phyloP scores from a whole-genome alignment of 257 asterid species.

The Thymus quinquecostatus region DNA sequence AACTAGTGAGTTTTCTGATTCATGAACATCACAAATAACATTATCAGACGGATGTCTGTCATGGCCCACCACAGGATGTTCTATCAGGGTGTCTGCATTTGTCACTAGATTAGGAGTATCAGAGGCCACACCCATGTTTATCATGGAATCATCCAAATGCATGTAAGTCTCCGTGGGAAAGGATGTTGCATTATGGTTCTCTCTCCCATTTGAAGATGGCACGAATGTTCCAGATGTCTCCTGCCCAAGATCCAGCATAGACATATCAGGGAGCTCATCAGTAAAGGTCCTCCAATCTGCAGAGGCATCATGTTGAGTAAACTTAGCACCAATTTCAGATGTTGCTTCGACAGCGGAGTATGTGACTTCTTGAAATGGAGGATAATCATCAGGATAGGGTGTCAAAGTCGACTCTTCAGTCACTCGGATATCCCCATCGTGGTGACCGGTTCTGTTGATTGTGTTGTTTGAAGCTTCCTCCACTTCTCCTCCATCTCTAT shows the following conservation, averaged over 20 bases:
- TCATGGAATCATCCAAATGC: constrained; percentile 42
- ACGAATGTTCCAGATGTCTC: constrained; percentile 48
- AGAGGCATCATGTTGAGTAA: constrained; percentile 48
- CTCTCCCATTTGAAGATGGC: constrained; percentile 46
- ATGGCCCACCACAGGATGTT: constrained; percentile 44
- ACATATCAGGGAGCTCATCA: constrained; percentile 53
- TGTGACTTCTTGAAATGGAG: constrained; percentile 44
- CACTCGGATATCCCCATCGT: constrained; percentile 38
- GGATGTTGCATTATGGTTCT: constrained; percentile 37
- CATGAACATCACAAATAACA: constrained; percentile 40
- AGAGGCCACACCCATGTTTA: constrained; percentile 47
- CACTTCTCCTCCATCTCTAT: constrained; percentile 52
- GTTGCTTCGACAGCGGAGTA: constrained; percentile 42
- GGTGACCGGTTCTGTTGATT: constrained; percentile 42
- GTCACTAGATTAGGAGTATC: constrained; percentile 43
- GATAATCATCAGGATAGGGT: constrained; percentile 45
- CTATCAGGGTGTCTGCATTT: constrained; percentile 41
- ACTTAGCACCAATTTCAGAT: constrained; percentile 42
- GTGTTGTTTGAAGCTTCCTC: constrained; percentile 65
- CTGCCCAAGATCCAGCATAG: constrained; percentile 54
- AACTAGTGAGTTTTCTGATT: constrained; percentile 40
- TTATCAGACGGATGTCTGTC: constrained; percentile 46
- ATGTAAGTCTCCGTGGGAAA: constrained; percentile 45
- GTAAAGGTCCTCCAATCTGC: constrained; percentile 59
- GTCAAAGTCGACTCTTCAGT: constrained; percentile 44